Evolutionary conservation across 2,329 filamentous ascomycete genomes (phyloP).

Genomic region (Sclerotinia subarctica): DNA sequence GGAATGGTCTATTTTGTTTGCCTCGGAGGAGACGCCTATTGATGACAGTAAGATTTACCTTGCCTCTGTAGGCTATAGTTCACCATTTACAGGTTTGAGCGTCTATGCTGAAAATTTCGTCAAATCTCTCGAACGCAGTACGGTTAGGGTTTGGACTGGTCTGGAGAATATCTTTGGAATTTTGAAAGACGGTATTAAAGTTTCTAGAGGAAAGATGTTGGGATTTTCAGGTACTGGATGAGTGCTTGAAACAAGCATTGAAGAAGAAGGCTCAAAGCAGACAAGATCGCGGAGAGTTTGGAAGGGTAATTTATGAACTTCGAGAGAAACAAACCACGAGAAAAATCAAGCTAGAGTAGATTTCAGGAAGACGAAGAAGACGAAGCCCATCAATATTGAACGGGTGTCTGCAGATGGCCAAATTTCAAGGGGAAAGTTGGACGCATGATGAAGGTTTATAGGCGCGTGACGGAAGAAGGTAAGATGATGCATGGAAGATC

Average conservation of each 20-base stretch:
- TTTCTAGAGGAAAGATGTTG: fast-evolving
- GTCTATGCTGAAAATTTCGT: too few species aligned
- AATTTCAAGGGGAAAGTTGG: too few species aligned
- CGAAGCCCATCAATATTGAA: not conserved
- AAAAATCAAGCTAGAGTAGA: not conserved
- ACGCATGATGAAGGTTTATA: not conserved
- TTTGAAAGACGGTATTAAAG: not conserved
- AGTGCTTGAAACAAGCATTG: not conserved
- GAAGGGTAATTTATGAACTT: not conserved
- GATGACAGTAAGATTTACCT: not conserved
- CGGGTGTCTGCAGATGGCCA: too few species aligned
- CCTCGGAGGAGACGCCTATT: not conserved
- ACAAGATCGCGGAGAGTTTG: too few species aligned
- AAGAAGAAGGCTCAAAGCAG: too few species aligned
- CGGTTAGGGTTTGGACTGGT: not conserved
- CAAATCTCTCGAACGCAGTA: not conserved
- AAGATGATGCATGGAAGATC: not conserved
- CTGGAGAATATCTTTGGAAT: not conserved
- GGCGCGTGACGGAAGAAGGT: not conserved
- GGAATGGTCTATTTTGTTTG: not conserved
- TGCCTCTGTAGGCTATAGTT: not conserved
- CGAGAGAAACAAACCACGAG: not conserved
- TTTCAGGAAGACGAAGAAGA: not conserved
- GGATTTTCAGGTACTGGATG: not conserved
- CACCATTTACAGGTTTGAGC: not conserved